Evolutionary conservation across 2,329 filamentous ascomycete species (phyloP).

Genomic region (Fusarium foetens): DNA sequence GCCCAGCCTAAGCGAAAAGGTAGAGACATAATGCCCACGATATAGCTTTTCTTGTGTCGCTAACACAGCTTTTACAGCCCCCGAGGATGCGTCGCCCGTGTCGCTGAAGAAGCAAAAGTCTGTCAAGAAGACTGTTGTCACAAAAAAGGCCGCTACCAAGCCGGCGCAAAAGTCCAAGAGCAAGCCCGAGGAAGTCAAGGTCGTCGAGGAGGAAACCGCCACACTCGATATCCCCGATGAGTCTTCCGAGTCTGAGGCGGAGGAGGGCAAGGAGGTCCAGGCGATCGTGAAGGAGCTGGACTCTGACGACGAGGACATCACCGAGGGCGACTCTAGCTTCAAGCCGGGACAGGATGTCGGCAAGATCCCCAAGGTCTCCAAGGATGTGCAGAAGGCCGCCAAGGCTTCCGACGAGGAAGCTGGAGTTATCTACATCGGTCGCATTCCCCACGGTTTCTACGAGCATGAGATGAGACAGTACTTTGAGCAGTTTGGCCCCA

Average conservation of each 20-base stretch:
- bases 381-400: slow-evolving; percentile 57
- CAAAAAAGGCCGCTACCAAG: slow-evolving; percentile 48
- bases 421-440: slow-evolving; percentile 89
- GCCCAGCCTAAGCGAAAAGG: slow-evolving; percentile 53
- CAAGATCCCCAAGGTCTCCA: slow-evolving; percentile 61
- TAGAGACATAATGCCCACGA: slow-evolving; percentile 34
- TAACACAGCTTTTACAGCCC: slow-evolving; percentile 49
- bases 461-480: slow-evolving; percentile 95
- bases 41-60: slow-evolving; percentile 5
- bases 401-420: slow-evolving; percentile 62
- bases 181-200: slow-evolving; percentile 45
- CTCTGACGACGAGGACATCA: slow-evolving; percentile 56
- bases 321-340: slow-evolving; percentile 51
- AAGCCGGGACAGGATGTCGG: slow-evolving; percentile 62
- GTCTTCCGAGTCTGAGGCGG: slow-evolving; percentile 51
- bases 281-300: slow-evolving; percentile 58
- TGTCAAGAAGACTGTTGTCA: slow-evolving; percentile 45
- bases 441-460: slow-evolving; percentile 94
- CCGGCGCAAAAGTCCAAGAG: slow-evolving; percentile 47
- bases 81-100: slow-evolving; percentile 57
- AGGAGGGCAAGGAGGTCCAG: slow-evolving; percentile 55
- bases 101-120: slow-evolving; percentile 59
- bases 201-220: slow-evolving; percentile 44
- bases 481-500: slow-evolving; percentile 90
- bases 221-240: slow-evolving; percentile 48